Evolutionary conservation across 2,329 filamentous ascomycete genomes (phyloP), one percentile per base, ranked within the genome.

Genomic region (Pseudogymnoascus sp.): DNA sequence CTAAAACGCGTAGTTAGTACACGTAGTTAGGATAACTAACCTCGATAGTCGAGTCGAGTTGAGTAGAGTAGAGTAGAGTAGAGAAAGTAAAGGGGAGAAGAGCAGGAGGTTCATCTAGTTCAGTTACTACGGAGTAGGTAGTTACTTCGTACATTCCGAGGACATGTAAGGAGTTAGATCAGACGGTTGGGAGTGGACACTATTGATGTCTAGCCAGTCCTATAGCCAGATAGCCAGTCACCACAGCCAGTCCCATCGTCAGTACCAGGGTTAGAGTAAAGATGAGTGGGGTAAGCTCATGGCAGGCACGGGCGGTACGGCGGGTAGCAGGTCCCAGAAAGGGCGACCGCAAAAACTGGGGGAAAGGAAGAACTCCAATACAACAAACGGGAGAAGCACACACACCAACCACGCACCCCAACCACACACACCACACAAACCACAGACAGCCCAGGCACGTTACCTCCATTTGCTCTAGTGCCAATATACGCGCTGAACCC

Each of bases 311-410:
- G 50, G 28, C 50, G 50, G 28, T 34, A 34, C 50, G 50, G 50
- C 50, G 50, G 50, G 50, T 56, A 56, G n/a, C 50, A 56, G 50
- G 28, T 56, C 50, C 50, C 28, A 56, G 28, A 34, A 36, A 21
- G 10, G 50, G 50, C 46, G 28, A 34, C 50, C n/a, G 23, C 25
- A 18, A 18, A 56, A 56, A 56, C 31, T n/a, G 14, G 23, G 50
- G 50, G 50, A 28, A 12, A 56, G 46, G 21, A 23, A 23, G 21
- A 23, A 23, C 3, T 10, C 46, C 46, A 56, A 56, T 34, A 34
- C n/a, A 56, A 31, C n/a, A 56, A 31, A 28, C n/a, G 44, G 21
- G 44, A 31, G 25, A 11, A 42, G 16, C 16, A 21, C 38, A 40
- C 14, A 28, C 14, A 53, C 25, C 25, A 31, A 31, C 23, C 40